phyloP scores from a whole-genome alignment of 208 protist species.

The Herpetomonas muscarum region DNA sequence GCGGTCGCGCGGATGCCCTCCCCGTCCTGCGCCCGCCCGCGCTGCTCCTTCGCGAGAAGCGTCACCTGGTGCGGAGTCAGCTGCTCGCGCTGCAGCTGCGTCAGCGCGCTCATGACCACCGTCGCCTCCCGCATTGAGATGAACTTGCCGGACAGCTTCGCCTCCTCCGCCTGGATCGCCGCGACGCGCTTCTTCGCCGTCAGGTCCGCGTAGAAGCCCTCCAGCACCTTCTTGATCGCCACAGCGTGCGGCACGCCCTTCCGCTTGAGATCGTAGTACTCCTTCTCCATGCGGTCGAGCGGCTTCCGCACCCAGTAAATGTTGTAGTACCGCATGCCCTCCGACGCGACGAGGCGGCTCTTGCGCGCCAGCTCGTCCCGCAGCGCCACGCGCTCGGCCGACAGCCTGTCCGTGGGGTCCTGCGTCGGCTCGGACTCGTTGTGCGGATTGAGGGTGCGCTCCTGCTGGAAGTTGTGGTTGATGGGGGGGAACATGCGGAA shows the following conservation, averaged over 20 bases:
- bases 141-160: slow-evolving; percentile 82
- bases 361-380: slow-evolving; percentile 79
- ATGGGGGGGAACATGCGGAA: slow-evolving; percentile 92
- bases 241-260: slow-evolving; percentile 63
- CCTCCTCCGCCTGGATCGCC: slow-evolving; percentile 86
- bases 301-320: slow-evolving; percentile 91
- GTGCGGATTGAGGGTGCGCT: slow-evolving; percentile 86
- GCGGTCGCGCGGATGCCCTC: slow-evolving; percentile 42
- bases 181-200: slow-evolving; percentile 81
- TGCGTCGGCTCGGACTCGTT: slow-evolving; percentile 76
- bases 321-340: slow-evolving; percentile 92
- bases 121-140: slow-evolving; percentile 90
- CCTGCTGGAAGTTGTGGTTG: slow-evolving; percentile 86
- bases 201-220: slow-evolving; percentile 76
- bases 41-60: slow-evolving; percentile 54
- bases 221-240: slow-evolving; percentile 76
- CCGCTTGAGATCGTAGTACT: slow-evolving; percentile 78
- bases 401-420: slow-evolving; percentile 50
- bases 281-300: slow-evolving; percentile 87
- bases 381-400: slow-evolving; percentile 58
- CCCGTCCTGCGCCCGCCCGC: slow-evolving; percentile 23
- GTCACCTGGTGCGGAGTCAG: slow-evolving; percentile 83
- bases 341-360: slow-evolving; percentile 77
- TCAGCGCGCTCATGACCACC: slow-evolving; percentile 77
- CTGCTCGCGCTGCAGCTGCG: slow-evolving; percentile 81